A percentile compares a stretch with the other conserved stretches of the same genome.
These are phyloP conservation scores for Haematococcus lacustris DNA, from an alignment of 139 green algal genomes.

Conservation along the genomic window DNA sequence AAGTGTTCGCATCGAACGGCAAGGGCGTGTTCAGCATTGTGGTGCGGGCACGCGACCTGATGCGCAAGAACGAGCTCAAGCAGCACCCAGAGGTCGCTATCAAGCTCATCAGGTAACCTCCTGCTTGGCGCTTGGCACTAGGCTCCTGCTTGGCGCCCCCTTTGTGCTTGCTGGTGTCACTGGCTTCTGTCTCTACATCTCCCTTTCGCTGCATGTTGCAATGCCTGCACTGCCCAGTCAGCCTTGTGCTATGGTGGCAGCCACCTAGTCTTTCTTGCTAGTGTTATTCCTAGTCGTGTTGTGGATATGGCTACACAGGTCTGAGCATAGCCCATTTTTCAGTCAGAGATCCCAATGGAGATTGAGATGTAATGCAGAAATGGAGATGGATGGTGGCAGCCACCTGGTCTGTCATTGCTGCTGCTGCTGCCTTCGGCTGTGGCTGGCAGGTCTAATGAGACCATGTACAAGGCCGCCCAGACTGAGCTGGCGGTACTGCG, in stretches of 20 bases:
- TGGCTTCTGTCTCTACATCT: neutral
- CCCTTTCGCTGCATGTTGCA: no score
- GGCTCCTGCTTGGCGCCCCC: neutral
- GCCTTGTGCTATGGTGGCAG: no score
- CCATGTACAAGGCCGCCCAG: conserved; percentile 80
- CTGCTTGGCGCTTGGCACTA: neutral
- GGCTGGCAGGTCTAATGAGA: conserved; percentile 26
- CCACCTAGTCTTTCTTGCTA: no score
- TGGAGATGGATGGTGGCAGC: no score
- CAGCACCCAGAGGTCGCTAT: conserved; percentile 20
- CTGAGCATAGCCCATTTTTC: no score
- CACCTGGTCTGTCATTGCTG: no score
- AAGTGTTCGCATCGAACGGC: conserved; percentile 66
- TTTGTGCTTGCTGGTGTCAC: neutral
- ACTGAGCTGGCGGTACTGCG: conserved; percentile 75
- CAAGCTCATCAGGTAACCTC: conserved; percentile 32
- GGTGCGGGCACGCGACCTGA: conserved; percentile 75
- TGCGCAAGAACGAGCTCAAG: conserved; percentile 5
- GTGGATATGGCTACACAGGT: no score
- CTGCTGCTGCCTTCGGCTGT: neutral
- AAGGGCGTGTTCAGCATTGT: conserved; percentile 94
- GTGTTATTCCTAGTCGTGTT: no score
- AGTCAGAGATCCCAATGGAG: no score
- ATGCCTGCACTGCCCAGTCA: no score
- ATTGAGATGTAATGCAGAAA: no score